phyloP scores from a whole-genome alignment of 2,329 filamentous ascomycete genomes.

The Aspergillus sp. region DNA sequence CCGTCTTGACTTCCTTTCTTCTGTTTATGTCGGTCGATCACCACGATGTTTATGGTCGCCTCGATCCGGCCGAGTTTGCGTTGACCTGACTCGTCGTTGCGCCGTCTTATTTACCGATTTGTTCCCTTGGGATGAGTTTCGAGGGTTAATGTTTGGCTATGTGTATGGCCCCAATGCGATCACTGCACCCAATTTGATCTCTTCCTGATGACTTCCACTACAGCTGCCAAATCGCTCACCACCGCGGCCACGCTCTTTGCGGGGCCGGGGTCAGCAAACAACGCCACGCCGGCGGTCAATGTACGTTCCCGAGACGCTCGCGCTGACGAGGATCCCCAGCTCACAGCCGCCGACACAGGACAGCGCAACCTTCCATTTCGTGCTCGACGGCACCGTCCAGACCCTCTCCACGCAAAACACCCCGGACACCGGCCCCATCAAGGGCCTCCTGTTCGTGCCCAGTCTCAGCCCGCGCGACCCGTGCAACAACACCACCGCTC shows the following conservation, averaged over 20 bases:
- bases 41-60: not conserved
- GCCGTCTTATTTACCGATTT: not conserved
- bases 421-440: conserved; percentile 61
- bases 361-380: conserved; percentile 34
- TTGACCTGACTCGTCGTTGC: not conserved
- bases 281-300: conserved; percentile 32
- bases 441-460: conserved; percentile 84
- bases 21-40: not conserved
- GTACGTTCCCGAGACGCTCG: conserved; percentile 28
- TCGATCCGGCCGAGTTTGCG: not conserved
- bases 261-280: conserved; percentile 30
- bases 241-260: conserved; percentile 37
- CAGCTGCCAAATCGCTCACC: conserved; percentile 26
- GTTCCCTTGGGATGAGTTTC: not conserved
- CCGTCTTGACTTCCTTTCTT: not conserved
- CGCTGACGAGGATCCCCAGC: not conserved
- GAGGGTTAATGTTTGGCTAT: not conserved
- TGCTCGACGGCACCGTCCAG: conserved; percentile 60
- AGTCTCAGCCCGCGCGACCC: conserved; percentile 57
- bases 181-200: not conserved
- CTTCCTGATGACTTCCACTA: conserved; percentile 16
- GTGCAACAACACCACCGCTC: conserved; percentile 63
- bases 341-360: conserved; percentile 24
- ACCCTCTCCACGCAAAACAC: conserved; percentile 72
- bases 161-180: conserved; percentile 1